A percentile compares a stretch with the other conserved stretches of the same genome.
phyloP scores from a whole-genome alignment of 768 basidiomycete genomes.

The Amanita rubescens region DNA sequence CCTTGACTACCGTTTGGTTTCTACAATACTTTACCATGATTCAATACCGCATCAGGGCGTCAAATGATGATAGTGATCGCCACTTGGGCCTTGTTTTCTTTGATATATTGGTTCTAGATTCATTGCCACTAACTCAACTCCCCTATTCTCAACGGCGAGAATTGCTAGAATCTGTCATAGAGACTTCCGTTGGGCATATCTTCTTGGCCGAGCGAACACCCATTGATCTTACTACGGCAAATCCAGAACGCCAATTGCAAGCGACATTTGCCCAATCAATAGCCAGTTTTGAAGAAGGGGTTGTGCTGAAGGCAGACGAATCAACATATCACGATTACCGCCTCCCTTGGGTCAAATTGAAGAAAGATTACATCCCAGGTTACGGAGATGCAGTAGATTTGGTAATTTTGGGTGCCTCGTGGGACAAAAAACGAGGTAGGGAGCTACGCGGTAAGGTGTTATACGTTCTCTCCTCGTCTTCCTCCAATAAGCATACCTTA shows the following conservation, averaged over 20 bases:
- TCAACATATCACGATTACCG: constrained; percentile 58
- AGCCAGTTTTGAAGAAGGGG: constrained; percentile 52
- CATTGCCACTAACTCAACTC: constrained; percentile 41
- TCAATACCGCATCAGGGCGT: constrained; percentile 18
- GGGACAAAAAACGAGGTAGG: constrained; percentile 74
- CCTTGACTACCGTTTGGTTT: background rate
- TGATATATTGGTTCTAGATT: constrained; percentile 70
- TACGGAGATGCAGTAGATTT: constrained; percentile 79
- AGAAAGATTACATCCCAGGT: constrained; percentile 84
- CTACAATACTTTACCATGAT: background rate
- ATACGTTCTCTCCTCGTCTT: background rate
- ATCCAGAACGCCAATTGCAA: constrained; percentile 22
- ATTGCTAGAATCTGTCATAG: constrained; percentile 52
- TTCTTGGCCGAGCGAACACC: constrained; percentile 52
- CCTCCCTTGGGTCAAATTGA: constrained; percentile 81
- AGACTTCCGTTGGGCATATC: constrained; percentile 47
- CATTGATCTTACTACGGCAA: constrained; percentile 31
- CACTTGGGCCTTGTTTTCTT: constrained; percentile 84
- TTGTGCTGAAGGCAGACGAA: constrained; percentile 71
- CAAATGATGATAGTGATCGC: constrained; percentile 31
- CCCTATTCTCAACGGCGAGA: constrained; percentile 56
- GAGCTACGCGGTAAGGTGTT: constrained; percentile 57
- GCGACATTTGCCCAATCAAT: constrained; percentile 44
- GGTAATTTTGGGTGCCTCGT: constrained; percentile 66
- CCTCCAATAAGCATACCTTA: constrained; percentile 16